A percentile compares a stretch with the other conserved stretches of the same genome.
phyloP scores from a whole-genome alignment of 768 basidiomycete species.

The Leccinellum rugosiceps region DNA sequence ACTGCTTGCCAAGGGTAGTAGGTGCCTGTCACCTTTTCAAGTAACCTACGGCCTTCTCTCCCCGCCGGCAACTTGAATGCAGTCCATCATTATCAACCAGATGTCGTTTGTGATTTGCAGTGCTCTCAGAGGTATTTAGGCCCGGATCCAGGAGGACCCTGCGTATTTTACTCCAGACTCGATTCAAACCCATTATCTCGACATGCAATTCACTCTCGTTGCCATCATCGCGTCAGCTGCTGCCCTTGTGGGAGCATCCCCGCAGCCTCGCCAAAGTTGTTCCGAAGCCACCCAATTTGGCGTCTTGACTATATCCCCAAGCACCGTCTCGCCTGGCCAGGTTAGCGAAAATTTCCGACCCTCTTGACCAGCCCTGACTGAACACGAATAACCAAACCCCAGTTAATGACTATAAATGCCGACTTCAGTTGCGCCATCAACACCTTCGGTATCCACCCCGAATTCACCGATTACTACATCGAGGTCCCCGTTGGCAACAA shows the following conservation, averaged over 20 bases:
- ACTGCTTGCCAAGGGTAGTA: neutral
- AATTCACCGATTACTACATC: constrained; percentile 33
- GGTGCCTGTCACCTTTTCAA: neutral
- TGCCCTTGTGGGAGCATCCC: constrained; percentile 17
- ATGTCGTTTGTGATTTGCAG: neutral
- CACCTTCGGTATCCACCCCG: constrained; percentile 12
- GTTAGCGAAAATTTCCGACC: constrained; percentile 7
- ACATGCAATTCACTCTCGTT: constrained; percentile 1
- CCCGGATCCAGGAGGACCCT: neutral
- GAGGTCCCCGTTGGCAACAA: constrained; percentile 33
- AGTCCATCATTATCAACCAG: neutral
- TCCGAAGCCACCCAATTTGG: constrained; percentile 23
- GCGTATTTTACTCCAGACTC: neutral
- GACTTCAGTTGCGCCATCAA: constrained; percentile 29
- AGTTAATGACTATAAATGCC: constrained; percentile 21
- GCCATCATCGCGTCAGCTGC: constrained; percentile 8
- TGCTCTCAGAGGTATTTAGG: constrained; percentile 11
- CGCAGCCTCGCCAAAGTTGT: constrained; percentile 21
- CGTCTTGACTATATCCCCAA: constrained; percentile 16
- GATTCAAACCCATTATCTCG: neutral
- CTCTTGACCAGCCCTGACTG: neutral
- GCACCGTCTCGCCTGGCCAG: constrained; percentile 22
- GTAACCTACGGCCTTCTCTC: constrained; percentile 1
- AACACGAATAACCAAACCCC: neutral
- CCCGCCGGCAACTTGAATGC: neutral